These are phyloP conservation scores for Coccomyxa subellipsoidea DNA, from an alignment of 163 green algal genomes.

Conservation along the genomic window DNA sequence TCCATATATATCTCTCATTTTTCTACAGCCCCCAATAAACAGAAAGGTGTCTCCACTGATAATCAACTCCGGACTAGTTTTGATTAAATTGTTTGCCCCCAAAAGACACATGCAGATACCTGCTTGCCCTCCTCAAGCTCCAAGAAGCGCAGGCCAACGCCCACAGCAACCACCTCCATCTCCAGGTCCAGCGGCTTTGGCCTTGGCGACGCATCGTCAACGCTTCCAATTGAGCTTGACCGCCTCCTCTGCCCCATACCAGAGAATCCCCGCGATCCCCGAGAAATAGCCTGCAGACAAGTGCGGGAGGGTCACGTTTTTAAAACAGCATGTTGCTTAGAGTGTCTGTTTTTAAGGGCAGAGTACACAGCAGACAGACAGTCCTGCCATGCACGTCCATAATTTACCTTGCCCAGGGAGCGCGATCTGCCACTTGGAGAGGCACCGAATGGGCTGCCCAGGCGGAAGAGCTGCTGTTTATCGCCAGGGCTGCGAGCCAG, in stretches of 20 bases:
- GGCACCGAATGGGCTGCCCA: neutral
- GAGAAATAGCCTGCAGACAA: neutral
- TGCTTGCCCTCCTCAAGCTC: conserved; percentile 36
- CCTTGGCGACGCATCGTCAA: neutral
- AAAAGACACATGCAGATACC: neutral
- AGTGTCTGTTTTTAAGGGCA: too few species aligned
- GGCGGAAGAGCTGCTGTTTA: neutral
- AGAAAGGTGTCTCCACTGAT: too few species aligned
- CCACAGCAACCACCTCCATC: conserved; percentile 61
- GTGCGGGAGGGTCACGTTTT: too few species aligned
- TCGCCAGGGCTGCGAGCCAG: neutral
- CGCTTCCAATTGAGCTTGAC: neutral
- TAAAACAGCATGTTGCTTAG: too few species aligned
- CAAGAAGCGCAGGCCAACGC: conserved; percentile 65
- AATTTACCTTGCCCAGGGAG: neutral
- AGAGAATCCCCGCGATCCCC: neutral
- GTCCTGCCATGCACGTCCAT: too few species aligned
- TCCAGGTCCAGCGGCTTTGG: conserved; percentile 7
- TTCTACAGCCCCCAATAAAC: too few species aligned
- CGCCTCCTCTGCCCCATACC: neutral
- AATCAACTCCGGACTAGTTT: too few species aligned
- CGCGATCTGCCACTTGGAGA: neutral
- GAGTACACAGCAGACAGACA: too few species aligned
- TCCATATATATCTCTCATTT: too few species aligned
- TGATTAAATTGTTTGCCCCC: too few species aligned